Percentiles rank a stretch among this genome's conserved stretches.
These are phyloP conservation scores for Volvariella surrecta DNA, from an alignment of 1,284 basidiomycete genomes.

Conservation along the genomic window DNA sequence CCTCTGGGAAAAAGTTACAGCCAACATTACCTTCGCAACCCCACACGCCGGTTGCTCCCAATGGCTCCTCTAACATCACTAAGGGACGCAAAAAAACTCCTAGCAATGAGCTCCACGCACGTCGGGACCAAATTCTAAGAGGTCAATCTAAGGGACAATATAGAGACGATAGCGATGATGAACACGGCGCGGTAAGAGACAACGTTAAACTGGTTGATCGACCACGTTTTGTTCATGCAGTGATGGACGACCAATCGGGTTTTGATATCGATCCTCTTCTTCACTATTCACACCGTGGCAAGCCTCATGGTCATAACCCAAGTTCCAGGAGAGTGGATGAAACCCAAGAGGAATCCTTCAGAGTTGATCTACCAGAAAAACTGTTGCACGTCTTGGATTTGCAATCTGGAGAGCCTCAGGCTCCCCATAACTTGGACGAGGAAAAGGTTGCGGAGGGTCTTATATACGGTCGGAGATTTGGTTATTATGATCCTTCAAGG, in stretches of 20 bases:
- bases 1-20: no score
- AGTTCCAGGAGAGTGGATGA: slow-evolving; percentile 3
- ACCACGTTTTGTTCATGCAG: slow-evolving; percentile 15
- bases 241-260: slow-evolving; percentile 28
- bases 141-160: neutral
- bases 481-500: slow-evolving; percentile 48
- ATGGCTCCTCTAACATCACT: neutral
- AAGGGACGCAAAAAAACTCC: neutral
- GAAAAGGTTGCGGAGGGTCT: slow-evolving; percentile 49
- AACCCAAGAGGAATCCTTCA: slow-evolving; percentile 21
- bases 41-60: neutral
- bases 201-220: slow-evolving; percentile 25
- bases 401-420: slow-evolving; percentile 30
- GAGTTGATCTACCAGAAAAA: slow-evolving; percentile 57
- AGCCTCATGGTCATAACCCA: slow-evolving; percentile 15
- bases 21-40: neutral
- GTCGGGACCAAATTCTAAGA: neutral
- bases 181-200: slow-evolving; percentile 7
- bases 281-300: slow-evolving; percentile 21
- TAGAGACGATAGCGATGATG: slow-evolving; percentile 15
- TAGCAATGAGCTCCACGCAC: neutral
- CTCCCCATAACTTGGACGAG: slow-evolving; percentile 33
- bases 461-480: slow-evolving; percentile 46
- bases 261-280: slow-evolving; percentile 34
- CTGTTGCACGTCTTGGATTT: slow-evolving; percentile 55